Base-by-base conservation (phyloP, 805 yeast genomes). In the Wickerhamiella allomyrinae region DNA sequence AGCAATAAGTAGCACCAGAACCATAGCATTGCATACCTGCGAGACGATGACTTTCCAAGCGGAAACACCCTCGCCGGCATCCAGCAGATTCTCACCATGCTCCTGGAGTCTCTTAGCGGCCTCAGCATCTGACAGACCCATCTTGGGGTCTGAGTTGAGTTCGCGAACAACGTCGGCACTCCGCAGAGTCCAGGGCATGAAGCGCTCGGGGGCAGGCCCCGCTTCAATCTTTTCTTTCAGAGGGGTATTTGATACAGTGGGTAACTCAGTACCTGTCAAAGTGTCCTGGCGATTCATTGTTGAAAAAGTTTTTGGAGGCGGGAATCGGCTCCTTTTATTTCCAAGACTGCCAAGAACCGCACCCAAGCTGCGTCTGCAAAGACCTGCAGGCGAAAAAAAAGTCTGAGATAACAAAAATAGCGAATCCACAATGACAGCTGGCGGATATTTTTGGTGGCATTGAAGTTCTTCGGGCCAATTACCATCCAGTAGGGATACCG, bases 1-100 rank as follows among this genome's bases (percentile, higher is more conserved):
- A 14, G 84, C 74, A 29, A 78, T 77, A 41, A 79, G 60, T 49
- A 79, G 65, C 7, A 80, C 89, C 48, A 80, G 59, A 39, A 79
- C 76, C 91, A 80, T 80, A 37, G 91, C 89, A 55, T 80, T 80
- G 57, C 76, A 76, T 2, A 76, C 64, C 51, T 80, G 91, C 48
- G 77, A 79, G 33, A 78, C 61, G 21, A 80, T 47, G 42, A 81
- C 79, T 41, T 62, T 61, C 21, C 68, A 49, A 41, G 74, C 60
- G 7, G 79, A 72, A 41, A 78, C 70, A 20, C 68, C 69, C 31
- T 65, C 65, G 22, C 69, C 79, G 31, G 74, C 77, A 7, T 83
- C 85, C 1, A 81, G 63, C 11, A 66, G 62, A 59, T 80, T 80
- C 10, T 60, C 63, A 13, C 91, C 91, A 53, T 72, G 67, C 29